These are phyloP conservation scores for Asclepias syriaca DNA, from an alignment of 257 asterid species.

Conservation along the genomic window DNA sequence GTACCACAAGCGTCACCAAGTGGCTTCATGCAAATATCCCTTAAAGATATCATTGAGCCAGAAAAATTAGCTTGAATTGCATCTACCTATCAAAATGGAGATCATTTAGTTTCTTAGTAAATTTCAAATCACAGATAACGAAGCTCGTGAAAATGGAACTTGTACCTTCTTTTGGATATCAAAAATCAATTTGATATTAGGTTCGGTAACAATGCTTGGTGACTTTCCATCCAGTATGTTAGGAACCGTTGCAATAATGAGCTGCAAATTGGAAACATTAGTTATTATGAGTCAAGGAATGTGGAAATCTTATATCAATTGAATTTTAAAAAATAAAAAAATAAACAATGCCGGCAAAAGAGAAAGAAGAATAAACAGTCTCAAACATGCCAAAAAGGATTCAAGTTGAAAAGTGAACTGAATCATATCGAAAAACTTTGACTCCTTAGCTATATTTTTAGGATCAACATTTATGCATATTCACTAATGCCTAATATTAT, in stretches of 20 bases:
- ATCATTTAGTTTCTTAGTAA: constrained; percentile 9
- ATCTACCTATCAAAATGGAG: constrained; percentile 67
- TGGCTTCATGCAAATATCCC: constrained; percentile 98
- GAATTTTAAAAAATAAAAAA: background rate
- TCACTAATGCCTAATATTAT: too few relatives aligned
- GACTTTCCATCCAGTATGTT: constrained; percentile 55
- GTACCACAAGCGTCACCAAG: constrained; percentile 97
- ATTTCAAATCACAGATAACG: background rate
- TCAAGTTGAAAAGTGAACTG: background rate
- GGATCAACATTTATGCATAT: background rate
- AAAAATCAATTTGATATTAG: constrained; percentile 78
- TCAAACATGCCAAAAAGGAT: background rate
- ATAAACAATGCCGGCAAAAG: background rate
- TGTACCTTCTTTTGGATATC: constrained; percentile 89
- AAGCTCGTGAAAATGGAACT: constrained; percentile 1
- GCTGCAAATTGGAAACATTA: constrained; percentile 54
- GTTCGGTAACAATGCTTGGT: constrained; percentile 82
- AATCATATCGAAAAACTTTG: background rate
- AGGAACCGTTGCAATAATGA: constrained; percentile 78
- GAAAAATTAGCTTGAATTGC: constrained; percentile 79
- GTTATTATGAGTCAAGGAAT: constrained; percentile 2
- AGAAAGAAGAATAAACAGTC: background rate
- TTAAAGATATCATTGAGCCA: constrained; percentile 72
- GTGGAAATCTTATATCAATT: background rate
- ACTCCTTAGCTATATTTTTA: background rate